Conservation (phyloP, 2,329 filamentous ascomycete genomes). For the Corniculantispora saksenae region DNA sequence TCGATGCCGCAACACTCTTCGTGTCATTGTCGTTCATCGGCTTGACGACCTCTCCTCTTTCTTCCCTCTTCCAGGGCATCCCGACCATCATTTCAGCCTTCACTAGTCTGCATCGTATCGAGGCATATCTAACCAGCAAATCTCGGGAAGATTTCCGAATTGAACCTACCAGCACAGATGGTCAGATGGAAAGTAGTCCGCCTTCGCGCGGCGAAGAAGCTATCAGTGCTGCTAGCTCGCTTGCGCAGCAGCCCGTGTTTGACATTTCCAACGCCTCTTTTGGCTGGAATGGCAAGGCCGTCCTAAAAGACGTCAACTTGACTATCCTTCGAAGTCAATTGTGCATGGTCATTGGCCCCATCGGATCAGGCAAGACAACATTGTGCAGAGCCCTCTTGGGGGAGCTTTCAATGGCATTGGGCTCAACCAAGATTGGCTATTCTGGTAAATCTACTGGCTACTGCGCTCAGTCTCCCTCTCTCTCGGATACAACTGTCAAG, state of each 20-base stretch:
- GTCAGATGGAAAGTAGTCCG: constrained; percentile 15
- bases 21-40: constrained; percentile 32
- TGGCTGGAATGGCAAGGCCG: constrained; percentile 33
- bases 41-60: constrained; percentile 30
- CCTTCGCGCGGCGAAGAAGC: not conserved
- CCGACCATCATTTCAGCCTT: constrained; percentile 26
- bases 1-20: constrained; percentile 32
- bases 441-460: constrained; percentile 30
- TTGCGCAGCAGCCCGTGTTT: not conserved
- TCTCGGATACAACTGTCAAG: constrained; percentile 26
- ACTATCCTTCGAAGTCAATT: constrained; percentile 32
- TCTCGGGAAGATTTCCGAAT: constrained; percentile 26
- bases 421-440: constrained; percentile 22
- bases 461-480: constrained; percentile 34
- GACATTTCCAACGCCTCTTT: constrained; percentile 26
- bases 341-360: constrained; percentile 33
- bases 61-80: constrained; percentile 28
- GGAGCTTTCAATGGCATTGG: constrained; percentile 28
- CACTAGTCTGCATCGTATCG: constrained; percentile 30
- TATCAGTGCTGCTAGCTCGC: constrained; percentile 6
- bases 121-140: constrained; percentile 31
- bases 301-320: constrained; percentile 34
- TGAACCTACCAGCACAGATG: constrained; percentile 13
- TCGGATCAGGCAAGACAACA: constrained; percentile 40
- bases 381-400: constrained; percentile 40